Evolutionary conservation across 306 rosid genomes (phyloP).

Genomic region (Cucurbita pepo): DNA sequence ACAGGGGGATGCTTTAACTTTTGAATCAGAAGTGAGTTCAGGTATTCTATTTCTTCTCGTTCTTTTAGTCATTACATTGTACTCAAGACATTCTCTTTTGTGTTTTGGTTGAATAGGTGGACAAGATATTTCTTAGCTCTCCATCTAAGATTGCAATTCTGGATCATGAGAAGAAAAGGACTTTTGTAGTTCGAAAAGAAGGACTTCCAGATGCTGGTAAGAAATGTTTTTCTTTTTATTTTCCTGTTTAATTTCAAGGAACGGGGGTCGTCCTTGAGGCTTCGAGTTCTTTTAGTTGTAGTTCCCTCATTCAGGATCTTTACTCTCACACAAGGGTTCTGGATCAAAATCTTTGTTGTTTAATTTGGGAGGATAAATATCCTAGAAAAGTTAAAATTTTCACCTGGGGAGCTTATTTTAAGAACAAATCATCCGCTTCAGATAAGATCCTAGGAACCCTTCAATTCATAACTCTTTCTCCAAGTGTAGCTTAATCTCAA

Average conservation of each 20-base stretch:
- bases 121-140: slow-evolving; percentile 88
- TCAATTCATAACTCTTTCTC: not conserved
- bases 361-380: not conserved
- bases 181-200: slow-evolving; percentile 85
- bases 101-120: slow-evolving; percentile 40
- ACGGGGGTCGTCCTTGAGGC: not conserved
- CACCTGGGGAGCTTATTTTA: no score
- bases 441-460: not conserved
- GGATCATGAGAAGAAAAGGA: slow-evolving; percentile 93
- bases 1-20: slow-evolving; percentile 93
- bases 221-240: not conserved
- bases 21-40: slow-evolving; percentile 75
- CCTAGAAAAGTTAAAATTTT: not conserved
- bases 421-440: not conserved
- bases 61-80: slow-evolving; percentile 5
- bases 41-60: not conserved
- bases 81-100: not conserved
- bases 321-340: not conserved
- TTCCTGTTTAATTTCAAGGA: not conserved
- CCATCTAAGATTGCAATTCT: slow-evolving; percentile 89
- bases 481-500: no score
- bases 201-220: slow-evolving; percentile 99
- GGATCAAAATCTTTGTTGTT: not conserved
- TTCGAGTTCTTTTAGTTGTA: not conserved
- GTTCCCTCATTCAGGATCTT: not conserved